Base-by-base conservation (phyloP, 1,284 basidiomycete species). In the Coriolopsis trogii region DNA sequence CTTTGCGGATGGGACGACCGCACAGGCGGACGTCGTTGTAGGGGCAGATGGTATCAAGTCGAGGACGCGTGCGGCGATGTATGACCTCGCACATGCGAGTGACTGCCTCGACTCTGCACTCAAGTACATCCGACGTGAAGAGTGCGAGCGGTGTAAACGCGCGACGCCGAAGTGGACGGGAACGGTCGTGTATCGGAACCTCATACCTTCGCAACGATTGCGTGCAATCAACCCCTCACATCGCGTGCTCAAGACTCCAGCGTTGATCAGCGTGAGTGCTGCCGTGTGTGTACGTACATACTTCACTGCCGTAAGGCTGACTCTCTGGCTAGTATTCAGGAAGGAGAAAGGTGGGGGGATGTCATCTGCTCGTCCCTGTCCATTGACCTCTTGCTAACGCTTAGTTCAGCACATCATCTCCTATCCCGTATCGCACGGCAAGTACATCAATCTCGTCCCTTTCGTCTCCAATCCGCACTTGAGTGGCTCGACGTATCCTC, bases 341-440 rank as follows among this genome's bases (percentile, higher is more conserved):
- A 7, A 57, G 46, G 31, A 31, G 36, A 2, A 57, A 55, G 53
- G 58, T 60, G n/a, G 16, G 41, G 20, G 34, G n/a, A n/a, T n/a
- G n/a, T n/a, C n/a, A n/a, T n/a, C n/a, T n/a, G n/a, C n/a, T n/a
- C n/a, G n/a, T n/a, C n/a, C n/a, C n/a, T n/a, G n/a, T n/a, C n/a
- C n/a, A 20, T 15, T 34, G 15, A 16, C 5, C 5, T 1, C 15
- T 4, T 18, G 23, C 33, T 16, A 13, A 26, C 24, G 6, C 5
- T 7, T 30, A 6, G 2, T 41, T 31, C 26, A 60, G 58, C 58
- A 60, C 24, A 42, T 60, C 25, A 53, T 60, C 41, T 54, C 58
- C 0, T 60, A 57, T 24, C 58, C 58, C 7, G 55, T 66, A 31
- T 66, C 64, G 2, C 62, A 60, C 40, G 63, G 63, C 6, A 46